Percentiles rank a stretch among this genome's conserved stretches.
phyloP scores from a whole-genome alignment of 495 filamentous ascomycete genomes.

The Annulohypoxylon bovei region DNA sequence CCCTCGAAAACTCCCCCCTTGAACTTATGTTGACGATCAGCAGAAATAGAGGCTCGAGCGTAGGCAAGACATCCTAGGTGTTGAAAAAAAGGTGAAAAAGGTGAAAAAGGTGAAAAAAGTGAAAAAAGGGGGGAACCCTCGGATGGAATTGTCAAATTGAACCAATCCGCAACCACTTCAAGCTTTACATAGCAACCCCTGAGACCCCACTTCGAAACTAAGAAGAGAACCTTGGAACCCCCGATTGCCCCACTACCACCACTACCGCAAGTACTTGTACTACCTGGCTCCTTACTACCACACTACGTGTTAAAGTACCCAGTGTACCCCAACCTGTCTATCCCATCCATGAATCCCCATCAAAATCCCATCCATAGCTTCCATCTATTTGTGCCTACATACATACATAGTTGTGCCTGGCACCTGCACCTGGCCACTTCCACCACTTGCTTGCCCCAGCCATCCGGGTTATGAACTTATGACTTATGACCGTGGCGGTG shows the following conservation, averaged over 20 bases:
- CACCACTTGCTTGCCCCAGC: constrained; percentile 15
- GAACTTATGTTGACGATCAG: constrained; percentile 27
- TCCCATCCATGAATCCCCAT: background rate
- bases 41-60: constrained; percentile 33
- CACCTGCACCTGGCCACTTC: background rate
- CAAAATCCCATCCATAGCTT: background rate
- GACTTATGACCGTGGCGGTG: background rate
- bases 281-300: background rate
- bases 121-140: background rate
- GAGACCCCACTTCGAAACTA: constrained; percentile 18
- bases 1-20: too few species aligned
- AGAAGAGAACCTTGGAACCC: constrained; percentile 5
- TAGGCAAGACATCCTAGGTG: background rate
- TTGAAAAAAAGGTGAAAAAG: background rate
- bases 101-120: background rate
- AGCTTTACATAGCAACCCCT: constrained; percentile 15
- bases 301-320: background rate
- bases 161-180: background rate
- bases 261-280: background rate
- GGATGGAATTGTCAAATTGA: constrained; percentile 25
- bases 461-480: constrained; percentile 26
- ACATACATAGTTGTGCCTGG: background rate
- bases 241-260: constrained; percentile 1
- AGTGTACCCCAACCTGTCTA: background rate
- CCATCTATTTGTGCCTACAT: background rate